These are phyloP conservation scores for Euphorbia peplus DNA, from an alignment of 345 rosid genomes.

Conservation along the genomic window DNA sequence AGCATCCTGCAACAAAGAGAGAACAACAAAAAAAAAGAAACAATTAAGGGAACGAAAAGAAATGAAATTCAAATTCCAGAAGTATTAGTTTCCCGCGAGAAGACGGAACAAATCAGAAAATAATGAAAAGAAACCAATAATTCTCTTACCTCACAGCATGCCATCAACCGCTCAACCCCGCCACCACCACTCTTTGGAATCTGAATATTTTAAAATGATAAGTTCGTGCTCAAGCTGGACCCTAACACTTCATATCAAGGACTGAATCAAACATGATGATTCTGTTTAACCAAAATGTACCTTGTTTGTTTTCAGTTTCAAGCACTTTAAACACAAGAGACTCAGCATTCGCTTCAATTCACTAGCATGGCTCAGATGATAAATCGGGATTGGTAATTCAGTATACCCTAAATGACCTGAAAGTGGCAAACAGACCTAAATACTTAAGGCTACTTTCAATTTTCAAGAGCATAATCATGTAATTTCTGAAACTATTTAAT, in stretches of 20 bases:
- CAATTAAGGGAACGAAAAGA: neutral
- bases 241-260: neutral
- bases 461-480: neutral
- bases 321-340: slow-evolving; percentile 79
- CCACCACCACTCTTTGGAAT: slow-evolving; percentile 52
- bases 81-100: neutral
- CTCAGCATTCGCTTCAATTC: slow-evolving; percentile 75
- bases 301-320: slow-evolving; percentile 69
- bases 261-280: neutral
- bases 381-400: slow-evolving; percentile 74
- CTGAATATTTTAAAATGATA: slow-evolving; percentile 33
- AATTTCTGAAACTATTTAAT: neutral
- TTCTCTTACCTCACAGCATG: slow-evolving; percentile 78
- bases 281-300: slow-evolving; percentile 30
- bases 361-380: slow-evolving; percentile 78
- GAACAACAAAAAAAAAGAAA: neutral
- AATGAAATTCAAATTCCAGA: neutral
- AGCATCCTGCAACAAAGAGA: slow-evolving; percentile 45
- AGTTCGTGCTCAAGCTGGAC: slow-evolving; percentile 10
- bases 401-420: slow-evolving; percentile 95
- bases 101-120: neutral
- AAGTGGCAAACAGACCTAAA: slow-evolving; percentile 29
- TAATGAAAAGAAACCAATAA: neutral
- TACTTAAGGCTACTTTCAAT: slow-evolving; percentile 2
- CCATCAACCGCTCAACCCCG: slow-evolving; percentile 61